These are phyloP conservation scores for Nicotiana tomentosiformis DNA, from an alignment of 257 asterid genomes.

Conservation along the genomic window DNA sequence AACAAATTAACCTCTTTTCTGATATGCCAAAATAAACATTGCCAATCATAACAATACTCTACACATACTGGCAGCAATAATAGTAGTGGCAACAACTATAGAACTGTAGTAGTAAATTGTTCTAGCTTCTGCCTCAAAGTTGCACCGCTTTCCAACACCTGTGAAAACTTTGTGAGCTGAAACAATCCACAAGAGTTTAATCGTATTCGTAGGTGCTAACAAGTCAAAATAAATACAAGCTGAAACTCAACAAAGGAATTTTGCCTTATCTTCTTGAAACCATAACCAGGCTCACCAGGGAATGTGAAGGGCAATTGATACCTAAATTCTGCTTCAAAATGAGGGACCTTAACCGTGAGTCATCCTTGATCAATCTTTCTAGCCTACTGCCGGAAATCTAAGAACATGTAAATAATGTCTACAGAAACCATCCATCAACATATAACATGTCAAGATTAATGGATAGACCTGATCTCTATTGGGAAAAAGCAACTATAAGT, in stretches of 20 bases:
- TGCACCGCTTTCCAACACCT: neutral
- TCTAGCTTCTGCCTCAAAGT: neutral
- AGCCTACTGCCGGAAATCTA: neutral
- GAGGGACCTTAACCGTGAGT: neutral
- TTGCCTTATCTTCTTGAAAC: neutral
- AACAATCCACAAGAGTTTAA: neutral
- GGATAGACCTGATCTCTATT: neutral
- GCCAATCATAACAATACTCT: neutral
- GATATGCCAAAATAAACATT: neutral
- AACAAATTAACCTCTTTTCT: no score
- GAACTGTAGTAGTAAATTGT: neutral
- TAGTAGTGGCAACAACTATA: neutral
- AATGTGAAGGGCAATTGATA: neutral
- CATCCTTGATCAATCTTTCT: neutral
- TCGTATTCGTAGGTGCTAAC: neutral
- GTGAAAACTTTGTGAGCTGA: neutral
- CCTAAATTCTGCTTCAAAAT: neutral
- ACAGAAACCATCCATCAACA: neutral
- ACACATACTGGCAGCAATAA: neutral
- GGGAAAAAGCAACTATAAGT: neutral
- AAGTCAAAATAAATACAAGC: neutral
- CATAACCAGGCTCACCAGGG: neutral
- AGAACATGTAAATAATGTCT: neutral
- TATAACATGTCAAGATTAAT: neutral
- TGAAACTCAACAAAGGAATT: neutral